Conservation (phyloP, 371 early-diverging fungal species). For the Actinomortierella wolfii region DNA sequence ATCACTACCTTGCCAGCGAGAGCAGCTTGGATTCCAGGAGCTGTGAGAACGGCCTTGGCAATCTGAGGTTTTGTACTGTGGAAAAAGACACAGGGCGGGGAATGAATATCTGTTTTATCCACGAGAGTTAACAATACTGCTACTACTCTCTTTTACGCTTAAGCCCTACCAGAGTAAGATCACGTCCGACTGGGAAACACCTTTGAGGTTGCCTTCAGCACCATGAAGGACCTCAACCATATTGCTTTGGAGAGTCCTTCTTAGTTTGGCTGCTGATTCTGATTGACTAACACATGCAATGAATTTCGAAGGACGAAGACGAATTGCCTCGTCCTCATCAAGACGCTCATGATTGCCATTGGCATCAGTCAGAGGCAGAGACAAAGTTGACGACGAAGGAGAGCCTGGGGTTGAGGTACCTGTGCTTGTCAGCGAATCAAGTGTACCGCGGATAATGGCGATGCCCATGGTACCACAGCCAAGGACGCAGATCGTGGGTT, state of each 20-base stretch:
- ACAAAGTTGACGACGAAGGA: conserved; percentile 9
- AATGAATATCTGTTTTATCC: neutral
- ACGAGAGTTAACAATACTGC: neutral
- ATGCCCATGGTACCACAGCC: conserved; percentile 62
- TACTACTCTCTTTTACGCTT: neutral
- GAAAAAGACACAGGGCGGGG: too few relatives aligned
- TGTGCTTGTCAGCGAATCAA: conserved; percentile 31
- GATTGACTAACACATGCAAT: conserved; percentile 51
- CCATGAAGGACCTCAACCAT: conserved; percentile 35
- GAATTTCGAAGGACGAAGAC: conserved; percentile 39
- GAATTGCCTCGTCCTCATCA: conserved; percentile 5
- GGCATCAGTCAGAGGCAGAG: neutral
- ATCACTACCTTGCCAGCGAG: conserved; percentile 48
- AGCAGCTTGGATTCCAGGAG: conserved; percentile 47
- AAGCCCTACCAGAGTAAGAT: conserved; percentile 50
- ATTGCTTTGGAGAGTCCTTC: conserved; percentile 22
- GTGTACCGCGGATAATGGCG: conserved; percentile 54
- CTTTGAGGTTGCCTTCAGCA: conserved; percentile 41
- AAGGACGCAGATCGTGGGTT: conserved; percentile 49
- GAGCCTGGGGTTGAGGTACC: neutral
- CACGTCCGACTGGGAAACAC: conserved; percentile 44
- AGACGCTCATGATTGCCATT: neutral
- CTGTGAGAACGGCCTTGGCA: conserved; percentile 48
- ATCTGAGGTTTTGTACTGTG: conserved; percentile 52
- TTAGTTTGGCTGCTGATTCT: conserved; percentile 43